Evolutionary conservation across 2,329 filamentous ascomycete genomes (phyloP), one percentile per base, ranked within the genome.

Genomic region (Aspergillus costaricaensis): DNA sequence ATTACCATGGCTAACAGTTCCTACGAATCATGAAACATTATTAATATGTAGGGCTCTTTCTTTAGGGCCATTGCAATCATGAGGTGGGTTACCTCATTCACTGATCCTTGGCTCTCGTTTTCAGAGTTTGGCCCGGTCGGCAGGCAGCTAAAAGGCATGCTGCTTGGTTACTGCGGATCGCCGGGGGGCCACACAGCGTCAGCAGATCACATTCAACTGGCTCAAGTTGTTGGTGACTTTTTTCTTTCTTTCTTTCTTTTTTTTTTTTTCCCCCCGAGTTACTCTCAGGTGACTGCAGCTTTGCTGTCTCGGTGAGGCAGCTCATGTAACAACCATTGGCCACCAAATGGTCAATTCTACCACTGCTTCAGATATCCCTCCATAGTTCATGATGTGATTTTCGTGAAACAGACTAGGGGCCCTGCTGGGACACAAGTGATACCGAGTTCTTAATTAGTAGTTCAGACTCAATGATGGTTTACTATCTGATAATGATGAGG

Each of bases 211-310:
- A 36, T 10, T 36, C 32, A 32, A 55, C 30, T 30, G 25, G 30
- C 32, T 36, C 25, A 36, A 36, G 32, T 14, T 36, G 51, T 50
- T 55, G 8, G 32, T 48, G 23, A 51, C 23, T 49, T 43, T 39
- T 43, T 36, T 30, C 27, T 12, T 32, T 32, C 23, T 14, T 36
- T 32, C 10, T 32, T 32, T 32, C 23, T 8, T 19, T 19, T 32
- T 32, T 32, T 32, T 10, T 32, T 12, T 32, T 32, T 12, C 12
- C 4, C 17, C 25, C 32, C 49, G 23, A 21, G 17, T 14, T 32
- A 7, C 19, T 27, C 56, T 61, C 56, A 56, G 55, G 51, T 61
- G 59, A 59, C 51, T 32, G 41, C 23, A 27, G 41, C n/a, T 15
- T 27, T 44, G 21, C 14, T 17, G 44, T 27, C 30, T 44, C 21